Evolutionary conservation across 352 stramenopile genomes (phyloP).

Genomic region (Aphanomyces stellatus): DNA sequence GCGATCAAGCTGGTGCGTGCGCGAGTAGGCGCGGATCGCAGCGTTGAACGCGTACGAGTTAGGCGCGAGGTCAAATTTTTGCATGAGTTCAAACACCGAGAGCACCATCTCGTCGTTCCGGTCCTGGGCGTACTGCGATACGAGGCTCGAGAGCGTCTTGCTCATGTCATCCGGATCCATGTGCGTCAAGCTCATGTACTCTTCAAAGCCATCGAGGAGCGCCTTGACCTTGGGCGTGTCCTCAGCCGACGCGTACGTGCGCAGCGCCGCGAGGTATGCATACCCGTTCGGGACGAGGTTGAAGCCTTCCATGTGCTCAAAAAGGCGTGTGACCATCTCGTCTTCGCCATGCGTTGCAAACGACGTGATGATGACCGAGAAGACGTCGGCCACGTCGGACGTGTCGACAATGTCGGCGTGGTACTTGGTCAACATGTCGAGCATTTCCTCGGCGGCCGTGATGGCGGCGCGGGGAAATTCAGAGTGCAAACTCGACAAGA

Average conservation of each 20-base stretch:
- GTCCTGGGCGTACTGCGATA: slow-evolving; percentile 62
- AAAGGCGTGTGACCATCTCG: slow-evolving; percentile 5
- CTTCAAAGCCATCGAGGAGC: slow-evolving; percentile 5
- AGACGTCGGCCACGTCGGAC: slow-evolving; percentile 15
- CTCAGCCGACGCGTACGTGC: slow-evolving; percentile 3
- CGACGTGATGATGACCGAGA: slow-evolving; percentile 15
- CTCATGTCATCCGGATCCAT: slow-evolving; percentile 4
- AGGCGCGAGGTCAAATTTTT: slow-evolving; percentile 38
- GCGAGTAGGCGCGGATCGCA: slow-evolving; percentile 61
- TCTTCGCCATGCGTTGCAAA: slow-evolving; percentile 12
- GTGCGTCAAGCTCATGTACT: slow-evolving; percentile 3
- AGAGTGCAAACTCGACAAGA: slow-evolving; percentile 6
- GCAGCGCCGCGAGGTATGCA: slow-evolving; percentile 11
- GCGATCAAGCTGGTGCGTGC: slow-evolving; percentile 35
- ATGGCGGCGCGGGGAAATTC: slow-evolving; percentile 2
- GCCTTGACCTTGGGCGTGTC: neutral
- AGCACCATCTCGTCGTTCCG: slow-evolving; percentile 70
- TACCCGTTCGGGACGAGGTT: slow-evolving; percentile 6
- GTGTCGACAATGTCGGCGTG: slow-evolving; percentile 17
- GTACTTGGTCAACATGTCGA: slow-evolving; percentile 5
- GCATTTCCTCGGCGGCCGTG: slow-evolving; percentile 11
- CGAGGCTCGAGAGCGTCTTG: slow-evolving; percentile 22
- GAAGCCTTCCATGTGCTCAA: slow-evolving; percentile 1
- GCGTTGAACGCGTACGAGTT: slow-evolving; percentile 77
- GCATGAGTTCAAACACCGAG: slow-evolving; percentile 66